Evolutionary conservation across 164 flowering plant species (phyloP), one percentile per base, ranked within the genome.

Genomic region (Paratinospora sagittata): DNA sequence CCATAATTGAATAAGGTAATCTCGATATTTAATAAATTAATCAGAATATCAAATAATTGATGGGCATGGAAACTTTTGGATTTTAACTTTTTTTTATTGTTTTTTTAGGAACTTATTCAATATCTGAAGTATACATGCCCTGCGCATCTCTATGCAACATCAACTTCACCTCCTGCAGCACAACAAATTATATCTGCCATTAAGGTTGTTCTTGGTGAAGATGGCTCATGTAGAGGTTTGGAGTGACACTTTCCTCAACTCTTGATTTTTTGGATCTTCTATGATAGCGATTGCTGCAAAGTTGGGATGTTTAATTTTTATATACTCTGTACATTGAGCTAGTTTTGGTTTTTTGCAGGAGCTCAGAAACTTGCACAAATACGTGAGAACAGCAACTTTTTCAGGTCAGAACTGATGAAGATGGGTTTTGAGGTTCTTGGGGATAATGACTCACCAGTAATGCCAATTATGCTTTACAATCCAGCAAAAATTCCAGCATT

Each of bases 381-480:
- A 62, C 93, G 98, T 41, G 97, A 96, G 75, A 96, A 96, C 75
- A 89, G 98, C 84, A 96, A 96, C 79, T 96, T 91, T 78, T 95
- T 93, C 81, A 73, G 99, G 73, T 90, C 98, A 24, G 98, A 96
- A 74, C 79, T 96, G 78, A 86, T 87, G 78, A 92, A 90, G 74
- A 90, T 91, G 99, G 99, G 99, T 8, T 92, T 95, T 80, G 99
- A 95, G 82, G 99, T 95, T 82, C 87, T 91, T 70, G 99, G 99
- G 65, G 99, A 95, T 79, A 91, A 92, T 71, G 99, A 95, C 72
- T 95, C 99, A 52, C 99, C 99, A 39, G 89, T 95, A 30, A 95
- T 95, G 97, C 99, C 99, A 5, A 91, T 92, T 76, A 95, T 92
- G 97, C 90, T 95, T 74, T 95, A 95, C 83, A 95, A 95, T 80